Base-by-base conservation (phyloP, 2,329 filamentous ascomycete genomes). In the Coniochaeta hoffmannii region DNA sequence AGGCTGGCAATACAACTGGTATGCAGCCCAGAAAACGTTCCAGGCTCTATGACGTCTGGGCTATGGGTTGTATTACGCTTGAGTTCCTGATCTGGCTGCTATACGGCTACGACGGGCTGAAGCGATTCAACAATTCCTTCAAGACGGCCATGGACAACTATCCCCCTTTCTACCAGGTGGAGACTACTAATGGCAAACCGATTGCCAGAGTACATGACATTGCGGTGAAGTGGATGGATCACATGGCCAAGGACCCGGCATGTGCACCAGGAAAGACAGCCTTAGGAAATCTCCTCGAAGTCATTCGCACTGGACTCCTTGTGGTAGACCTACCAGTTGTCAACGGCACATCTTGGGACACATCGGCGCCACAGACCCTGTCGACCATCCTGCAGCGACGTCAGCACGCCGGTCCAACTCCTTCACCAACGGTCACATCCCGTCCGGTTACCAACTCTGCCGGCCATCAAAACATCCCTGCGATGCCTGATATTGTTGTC, bases 1-100 rank as follows among this genome's bases (percentile, higher is more conserved):
- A 11, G 35, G 50, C 22, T 56, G 50, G 58, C 50, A n/a, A n/a
- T n/a, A n/a, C 38, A 57, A 53, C 53, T 60, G 63, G 15, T 6
- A 7, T n/a, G 8, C 34, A n/a, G 15, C 9, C 9, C n/a, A n/a
- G n/a, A n/a, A 36, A 36, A 14, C 34, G 34, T 1, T 63, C 64
- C 4, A 49, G 63, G 1, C 58, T 54, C 7, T 66, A 64, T 32
- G 65, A 67, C 36, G 58, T 64, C 1, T 68, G 65, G 65, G 61
- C 61, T 9, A 58, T 67, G 38, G 66, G 65, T 0, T 67, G 65
- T 30, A 60, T 66, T 11, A 60, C 60, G n/a, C 36, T 67, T 1
- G 65, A 67, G 53, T 64, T 61, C 17, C 32, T 63, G 36, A 58
- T 65, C 6, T 67, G 65, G 64, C 38, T 44, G 4, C 17, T 44